A percentile compares a stretch with the other conserved stretches of the same genome.
Evolutionary conservation across 306 rosid genomes (phyloP).

Genomic region (Canavalia ensiformis): DNA sequence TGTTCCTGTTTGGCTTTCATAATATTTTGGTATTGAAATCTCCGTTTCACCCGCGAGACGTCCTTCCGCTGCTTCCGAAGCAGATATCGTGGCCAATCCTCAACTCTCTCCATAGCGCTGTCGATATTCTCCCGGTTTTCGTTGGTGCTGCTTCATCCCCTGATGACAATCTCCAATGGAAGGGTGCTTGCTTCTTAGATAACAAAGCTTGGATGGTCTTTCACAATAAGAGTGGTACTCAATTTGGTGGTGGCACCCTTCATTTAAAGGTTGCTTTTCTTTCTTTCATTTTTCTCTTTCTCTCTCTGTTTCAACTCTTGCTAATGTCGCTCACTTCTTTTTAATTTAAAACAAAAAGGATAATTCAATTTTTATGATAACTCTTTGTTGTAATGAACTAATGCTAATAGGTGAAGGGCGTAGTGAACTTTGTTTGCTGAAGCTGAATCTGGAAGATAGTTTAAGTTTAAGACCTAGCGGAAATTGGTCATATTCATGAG

Average conservation of each 20-base stretch:
- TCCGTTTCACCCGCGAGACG: slow-evolving; percentile 70
- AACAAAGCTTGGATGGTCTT: slow-evolving; percentile 90
- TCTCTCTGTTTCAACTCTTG: slow-evolving; percentile 16
- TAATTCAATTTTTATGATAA: not conserved
- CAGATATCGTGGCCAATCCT: slow-evolving; percentile 86
- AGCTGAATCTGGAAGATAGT: slow-evolving; percentile 11
- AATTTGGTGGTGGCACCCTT: slow-evolving; percentile 96
- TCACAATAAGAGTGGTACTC: slow-evolving; percentile 65
- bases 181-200: slow-evolving; percentile 85
- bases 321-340: slow-evolving; percentile 24
- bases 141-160: slow-evolving; percentile 83
- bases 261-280: slow-evolving; percentile 72
- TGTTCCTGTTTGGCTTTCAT: not conserved
- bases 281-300: not conserved
- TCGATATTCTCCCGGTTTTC: slow-evolving; percentile 79
- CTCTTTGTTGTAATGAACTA: not conserved
- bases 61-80: slow-evolving; percentile 83
- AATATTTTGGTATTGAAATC: slow-evolving; percentile 36
- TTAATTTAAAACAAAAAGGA: not conserved
- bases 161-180: slow-evolving; percentile 56
- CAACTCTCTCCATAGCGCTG: slow-evolving; percentile 74
- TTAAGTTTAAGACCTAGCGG: not conserved
- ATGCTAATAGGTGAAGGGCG: not conserved
- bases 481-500: slow-evolving; percentile 2
- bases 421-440: slow-evolving; percentile 10